Conservation (phyloP, 352 stramenopile species). For the Nothophytophthora sp. region DNA sequence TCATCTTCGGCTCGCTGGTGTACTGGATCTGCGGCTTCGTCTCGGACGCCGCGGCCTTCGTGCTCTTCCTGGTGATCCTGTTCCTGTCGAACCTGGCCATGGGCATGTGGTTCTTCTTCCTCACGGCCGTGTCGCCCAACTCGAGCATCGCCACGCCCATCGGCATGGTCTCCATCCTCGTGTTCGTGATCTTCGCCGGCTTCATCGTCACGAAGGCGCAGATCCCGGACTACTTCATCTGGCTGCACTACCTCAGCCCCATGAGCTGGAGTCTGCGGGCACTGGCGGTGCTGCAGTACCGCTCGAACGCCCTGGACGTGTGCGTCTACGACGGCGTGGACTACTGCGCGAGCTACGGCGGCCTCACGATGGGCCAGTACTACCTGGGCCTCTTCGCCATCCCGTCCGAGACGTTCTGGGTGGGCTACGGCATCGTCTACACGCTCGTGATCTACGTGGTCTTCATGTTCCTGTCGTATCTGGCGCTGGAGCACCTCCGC, state of each 20-base stretch:
- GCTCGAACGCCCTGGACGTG: constrained; percentile 10
- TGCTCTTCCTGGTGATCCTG: constrained; percentile 27
- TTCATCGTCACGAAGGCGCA: constrained; percentile 35
- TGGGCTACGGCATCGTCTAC: constrained; percentile 14
- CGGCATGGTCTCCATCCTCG: constrained; percentile 21
- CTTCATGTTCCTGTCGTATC: constrained; percentile 15
- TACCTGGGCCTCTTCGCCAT: constrained; percentile 20
- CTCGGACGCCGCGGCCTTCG: constrained; percentile 6
- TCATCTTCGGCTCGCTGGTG: constrained; percentile 56
- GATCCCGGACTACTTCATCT: constrained; percentile 39
- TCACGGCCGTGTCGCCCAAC: constrained; percentile 13
- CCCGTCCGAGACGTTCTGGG: constrained; percentile 15
- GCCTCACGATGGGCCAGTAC: constrained; percentile 20
- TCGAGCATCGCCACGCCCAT: constrained; percentile 33
- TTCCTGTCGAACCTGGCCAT: constrained; percentile 25
- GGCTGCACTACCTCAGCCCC: constrained; percentile 54
- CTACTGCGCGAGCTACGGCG: constrained; percentile 20
- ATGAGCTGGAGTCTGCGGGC: constrained; percentile 30
- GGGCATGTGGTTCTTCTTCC: constrained; percentile 21
- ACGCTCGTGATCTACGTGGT: constrained; percentile 17
- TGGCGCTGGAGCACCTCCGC: constrained; percentile 18
- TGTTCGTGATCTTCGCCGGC: constrained; percentile 48
- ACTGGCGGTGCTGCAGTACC: constrained; percentile 29
- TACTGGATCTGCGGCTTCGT: constrained; percentile 65
- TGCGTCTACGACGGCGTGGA: constrained; percentile 22